phyloP scores from a whole-genome alignment of 345 rosid genomes.

The Combretum micranthum region DNA sequence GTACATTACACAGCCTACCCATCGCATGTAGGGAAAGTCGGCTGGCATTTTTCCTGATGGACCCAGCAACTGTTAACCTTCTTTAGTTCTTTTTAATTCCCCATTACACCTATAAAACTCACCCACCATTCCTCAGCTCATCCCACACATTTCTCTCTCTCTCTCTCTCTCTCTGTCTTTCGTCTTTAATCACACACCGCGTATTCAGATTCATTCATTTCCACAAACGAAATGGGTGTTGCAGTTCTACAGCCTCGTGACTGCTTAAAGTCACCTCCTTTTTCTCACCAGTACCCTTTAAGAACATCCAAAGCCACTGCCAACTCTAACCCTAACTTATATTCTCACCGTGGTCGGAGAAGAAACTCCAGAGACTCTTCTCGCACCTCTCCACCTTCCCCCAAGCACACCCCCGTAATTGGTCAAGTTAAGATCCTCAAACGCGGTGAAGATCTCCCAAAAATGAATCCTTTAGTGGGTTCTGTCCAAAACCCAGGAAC shows the following conservation, averaged over 20 bases:
- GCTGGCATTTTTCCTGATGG: too few relatives aligned
- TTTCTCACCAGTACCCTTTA: conserved; percentile 13
- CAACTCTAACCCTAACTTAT: conserved; percentile 13
- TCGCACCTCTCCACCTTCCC: conserved; percentile 13
- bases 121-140: too few relatives aligned
- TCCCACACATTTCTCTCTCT: not conserved
- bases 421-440: conserved; percentile 64
- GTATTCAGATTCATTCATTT: not conserved
- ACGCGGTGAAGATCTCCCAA: conserved; percentile 50
- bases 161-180: not conserved
- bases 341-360: conserved; percentile 34
- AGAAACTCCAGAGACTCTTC: conserved; percentile 27
- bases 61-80: too few relatives aligned
- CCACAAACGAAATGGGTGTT: conserved; percentile 38
- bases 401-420: conserved; percentile 17
- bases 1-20: too few relatives aligned
- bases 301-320: conserved; percentile 25
- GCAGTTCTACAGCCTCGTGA: conserved; percentile 58
- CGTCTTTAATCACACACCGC: not conserved
- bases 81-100: too few relatives aligned
- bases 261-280: conserved; percentile 24
- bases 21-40: too few relatives aligned
- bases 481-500: conserved; percentile 13
- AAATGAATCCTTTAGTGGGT: not conserved
- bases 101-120: too few relatives aligned